Conservation (phyloP, 805 yeast species). For the Saccharomyces mikatae region DNA sequence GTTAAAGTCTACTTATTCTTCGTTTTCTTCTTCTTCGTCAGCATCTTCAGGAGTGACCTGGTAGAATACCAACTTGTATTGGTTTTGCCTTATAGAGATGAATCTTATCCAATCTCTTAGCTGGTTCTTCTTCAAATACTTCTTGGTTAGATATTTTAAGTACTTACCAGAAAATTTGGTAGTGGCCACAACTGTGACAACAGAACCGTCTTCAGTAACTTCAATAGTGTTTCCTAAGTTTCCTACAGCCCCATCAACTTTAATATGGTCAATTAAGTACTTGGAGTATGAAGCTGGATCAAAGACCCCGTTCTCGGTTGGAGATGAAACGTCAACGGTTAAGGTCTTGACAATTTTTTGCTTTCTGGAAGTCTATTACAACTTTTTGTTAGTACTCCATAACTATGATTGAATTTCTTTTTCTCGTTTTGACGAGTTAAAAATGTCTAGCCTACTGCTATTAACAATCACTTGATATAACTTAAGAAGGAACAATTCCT, state of each 20-base stretch:
- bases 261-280: conserved; percentile 98
- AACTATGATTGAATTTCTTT: not conserved
- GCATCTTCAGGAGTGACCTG: conserved; percentile 93
- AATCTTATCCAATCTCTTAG: conserved; percentile 99
- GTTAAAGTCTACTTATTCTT: conserved; percentile 45
- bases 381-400: conserved; percentile 7
- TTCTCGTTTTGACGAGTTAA: conserved; percentile 10
- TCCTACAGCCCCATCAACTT: conserved; percentile 93
- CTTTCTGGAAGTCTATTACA: conserved; percentile 65
- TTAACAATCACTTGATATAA: conserved; percentile 30
- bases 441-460: conserved; percentile 31
- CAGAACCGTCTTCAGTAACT: conserved; percentile 81
- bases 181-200: conserved; percentile 80
- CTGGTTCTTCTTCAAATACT: conserved; percentile 99
- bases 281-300: conserved; percentile 97
- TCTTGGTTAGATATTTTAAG: conserved; percentile 98
- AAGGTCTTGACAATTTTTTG: conserved; percentile 79
- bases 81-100: conserved; percentile 90
- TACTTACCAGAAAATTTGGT: conserved; percentile 98
- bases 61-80: conserved; percentile 97
- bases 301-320: conserved; percentile 94
- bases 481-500: conserved; percentile 8
- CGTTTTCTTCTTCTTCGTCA: conserved; percentile 55
- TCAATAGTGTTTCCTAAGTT: conserved; percentile 93
- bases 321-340: conserved; percentile 93